Percentiles rank a stretch among this genome's conserved stretches.
These are phyloP conservation scores for Bipolaris zeicola DNA, from an alignment of 2,329 filamentous ascomycete genomes.

Conservation along the genomic window DNA sequence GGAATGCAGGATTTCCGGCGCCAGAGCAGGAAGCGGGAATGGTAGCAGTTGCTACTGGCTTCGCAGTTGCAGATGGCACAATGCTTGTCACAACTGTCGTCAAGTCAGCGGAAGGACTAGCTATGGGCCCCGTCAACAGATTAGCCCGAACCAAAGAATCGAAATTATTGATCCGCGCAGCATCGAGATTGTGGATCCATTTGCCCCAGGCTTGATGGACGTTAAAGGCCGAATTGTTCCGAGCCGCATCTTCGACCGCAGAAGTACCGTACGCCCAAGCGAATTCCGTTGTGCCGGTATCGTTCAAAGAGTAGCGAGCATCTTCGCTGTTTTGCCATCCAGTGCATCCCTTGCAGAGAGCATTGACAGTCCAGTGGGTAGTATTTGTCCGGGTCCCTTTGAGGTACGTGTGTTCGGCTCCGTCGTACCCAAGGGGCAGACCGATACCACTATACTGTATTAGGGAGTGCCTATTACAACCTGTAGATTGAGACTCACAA, in stretches of 20 bases:
- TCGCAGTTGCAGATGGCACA: conserved; percentile 20
- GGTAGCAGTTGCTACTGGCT: conserved; percentile 24
- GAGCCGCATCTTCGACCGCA: conserved; percentile 34
- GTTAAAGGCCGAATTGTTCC: conserved; percentile 42
- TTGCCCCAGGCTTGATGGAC: conserved; percentile 39
- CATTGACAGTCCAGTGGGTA: conserved; percentile 43
- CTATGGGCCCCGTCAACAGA: conserved; percentile 34
- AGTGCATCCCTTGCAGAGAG: conserved; percentile 40
- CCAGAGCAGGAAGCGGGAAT: conserved; percentile 41
- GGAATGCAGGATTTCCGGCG: conserved; percentile 33
- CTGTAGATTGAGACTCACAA: conserved; percentile 26
- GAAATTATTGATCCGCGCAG: conserved; percentile 40
- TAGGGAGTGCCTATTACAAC: conserved; percentile 13
- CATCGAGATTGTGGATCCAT: conserved; percentile 41
- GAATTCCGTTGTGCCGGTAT: conserved; percentile 36
- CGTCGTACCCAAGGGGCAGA: conserved; percentile 36
- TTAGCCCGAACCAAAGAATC: conserved; percentile 38
- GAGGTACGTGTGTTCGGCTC: conserved; percentile 34
- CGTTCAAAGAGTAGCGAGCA: conserved; percentile 31
- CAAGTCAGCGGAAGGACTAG: conserved; percentile 20
- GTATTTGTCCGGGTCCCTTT: conserved; percentile 39
- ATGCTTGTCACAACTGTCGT: conserved; percentile 33
- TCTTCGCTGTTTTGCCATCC: conserved; percentile 39
- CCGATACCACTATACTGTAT: conserved; percentile 31
- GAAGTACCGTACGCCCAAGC: conserved; percentile 40